phyloP scores from a whole-genome alignment of 2,329 filamentous ascomycete genomes.

The Clonostachys rosea region DNA sequence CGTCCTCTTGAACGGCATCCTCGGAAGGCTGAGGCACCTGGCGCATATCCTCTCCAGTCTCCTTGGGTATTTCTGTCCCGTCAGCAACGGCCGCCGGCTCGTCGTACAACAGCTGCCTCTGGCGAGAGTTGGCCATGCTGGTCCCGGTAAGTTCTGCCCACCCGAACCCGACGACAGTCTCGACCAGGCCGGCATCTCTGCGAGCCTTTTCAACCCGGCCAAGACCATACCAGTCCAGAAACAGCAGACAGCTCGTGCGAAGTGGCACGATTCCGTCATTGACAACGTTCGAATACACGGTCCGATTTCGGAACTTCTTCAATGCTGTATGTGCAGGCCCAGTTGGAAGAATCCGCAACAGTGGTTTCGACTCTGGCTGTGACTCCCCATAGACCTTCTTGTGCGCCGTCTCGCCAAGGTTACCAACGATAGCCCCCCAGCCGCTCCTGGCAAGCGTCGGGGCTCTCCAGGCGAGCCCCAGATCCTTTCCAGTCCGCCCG shows the following conservation, averaged over 20 bases:
- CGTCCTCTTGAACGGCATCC: constrained; percentile 64
- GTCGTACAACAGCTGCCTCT: constrained; percentile 29
- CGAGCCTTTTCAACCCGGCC: constrained; percentile 92
- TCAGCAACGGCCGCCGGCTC: constrained; percentile 15
- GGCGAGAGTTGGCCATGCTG: constrained; percentile 45
- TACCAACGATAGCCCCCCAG: constrained; percentile 83
- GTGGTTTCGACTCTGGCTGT: constrained; percentile 80
- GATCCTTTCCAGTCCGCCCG: constrained; percentile 90
- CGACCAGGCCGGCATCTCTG: constrained; percentile 85
- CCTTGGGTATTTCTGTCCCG: constrained; percentile 26
- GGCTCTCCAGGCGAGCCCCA: constrained; percentile 90
- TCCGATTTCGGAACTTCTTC: constrained; percentile 84
- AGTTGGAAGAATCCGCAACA: constrained; percentile 83
- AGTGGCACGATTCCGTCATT: constrained; percentile 96
- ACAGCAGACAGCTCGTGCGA: constrained; percentile 91
- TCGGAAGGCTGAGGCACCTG: constrained; percentile 68
- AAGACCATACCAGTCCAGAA: constrained; percentile 93
- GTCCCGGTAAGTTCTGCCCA: constrained; percentile 85
- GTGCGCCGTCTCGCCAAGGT: constrained; percentile 66
- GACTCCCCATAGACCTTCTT: constrained; percentile 52
- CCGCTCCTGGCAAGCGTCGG: constrained; percentile 81
- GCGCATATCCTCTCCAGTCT: constrained; percentile 25
- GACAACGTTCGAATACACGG: constrained; percentile 93
- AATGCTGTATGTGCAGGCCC: constrained; percentile 86
- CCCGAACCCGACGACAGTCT: constrained; percentile 88